phyloP scores from a whole-genome alignment of 2,329 filamentous ascomycete genomes.

The Arachnomyces sp. region DNA sequence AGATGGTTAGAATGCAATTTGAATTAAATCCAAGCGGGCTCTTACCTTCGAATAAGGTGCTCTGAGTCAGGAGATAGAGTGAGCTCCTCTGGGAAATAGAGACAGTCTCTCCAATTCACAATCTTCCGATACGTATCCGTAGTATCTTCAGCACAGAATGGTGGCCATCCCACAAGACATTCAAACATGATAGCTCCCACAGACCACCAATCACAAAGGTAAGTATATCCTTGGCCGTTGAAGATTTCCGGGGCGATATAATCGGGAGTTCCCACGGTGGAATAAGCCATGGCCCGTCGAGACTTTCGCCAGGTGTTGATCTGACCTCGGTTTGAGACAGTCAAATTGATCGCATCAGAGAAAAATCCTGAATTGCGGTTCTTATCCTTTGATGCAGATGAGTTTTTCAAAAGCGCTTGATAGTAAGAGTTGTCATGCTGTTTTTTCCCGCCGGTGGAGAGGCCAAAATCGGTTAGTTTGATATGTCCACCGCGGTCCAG shows the following conservation, averaged over 20 bases:
- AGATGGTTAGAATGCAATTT: background rate
- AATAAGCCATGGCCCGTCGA: slow-evolving; percentile 91
- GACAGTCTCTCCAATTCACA: slow-evolving; percentile 90
- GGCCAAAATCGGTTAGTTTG: slow-evolving; percentile 95
- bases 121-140: slow-evolving; percentile 99
- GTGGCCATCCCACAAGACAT: slow-evolving; percentile 95
- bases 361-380: slow-evolving; percentile 92
- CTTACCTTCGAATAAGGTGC: slow-evolving; percentile 82
- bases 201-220: slow-evolving; percentile 98
- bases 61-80: slow-evolving; percentile 82
- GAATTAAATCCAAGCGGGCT: slow-evolving; percentile 10
- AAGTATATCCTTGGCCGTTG: slow-evolving; percentile 90
- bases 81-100: slow-evolving; percentile 96
- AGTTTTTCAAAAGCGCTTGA: slow-evolving; percentile 83
- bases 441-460: slow-evolving; percentile 96
- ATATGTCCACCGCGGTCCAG: slow-evolving; percentile 93
- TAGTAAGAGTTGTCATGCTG: slow-evolving; percentile 98
- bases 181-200: slow-evolving; percentile 99
- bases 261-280: slow-evolving; percentile 93
- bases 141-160: slow-evolving; percentile 95
- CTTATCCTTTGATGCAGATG: slow-evolving; percentile 58
- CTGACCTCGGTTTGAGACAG: slow-evolving; percentile 92
- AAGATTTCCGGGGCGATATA: slow-evolving; percentile 99
- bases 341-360: slow-evolving; percentile 89
- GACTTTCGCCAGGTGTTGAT: slow-evolving; percentile 99